Evolutionary conservation across 116 monocot species (phyloP).

Genomic region (Phalaenopsis hybrid): DNA sequence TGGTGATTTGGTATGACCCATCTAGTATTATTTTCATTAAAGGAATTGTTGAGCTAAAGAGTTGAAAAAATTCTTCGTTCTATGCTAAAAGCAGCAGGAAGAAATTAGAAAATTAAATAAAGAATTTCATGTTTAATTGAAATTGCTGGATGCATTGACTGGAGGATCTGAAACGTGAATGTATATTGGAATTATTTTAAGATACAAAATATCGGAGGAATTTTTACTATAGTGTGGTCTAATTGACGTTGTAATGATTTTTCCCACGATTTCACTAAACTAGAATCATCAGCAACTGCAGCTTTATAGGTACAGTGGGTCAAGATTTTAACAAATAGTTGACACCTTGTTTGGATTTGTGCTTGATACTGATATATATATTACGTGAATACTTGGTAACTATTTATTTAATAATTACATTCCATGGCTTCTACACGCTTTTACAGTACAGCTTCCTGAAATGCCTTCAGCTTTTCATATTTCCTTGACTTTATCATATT

Average conservation of each 20-base stretch:
- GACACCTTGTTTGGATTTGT: not conserved
- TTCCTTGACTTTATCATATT: not conserved
- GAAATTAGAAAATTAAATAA: not conserved
- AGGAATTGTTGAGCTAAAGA: not conserved
- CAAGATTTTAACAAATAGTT: not conserved
- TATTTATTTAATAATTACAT: not conserved
- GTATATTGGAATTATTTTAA: not conserved
- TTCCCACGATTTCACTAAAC: not conserved
- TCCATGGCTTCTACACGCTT: not conserved
- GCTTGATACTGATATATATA: not conserved
- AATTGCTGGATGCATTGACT: not conserved
- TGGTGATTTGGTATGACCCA: constrained; percentile 78
- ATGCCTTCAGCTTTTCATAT: not conserved
- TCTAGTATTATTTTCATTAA: not conserved
- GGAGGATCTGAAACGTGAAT: not conserved
- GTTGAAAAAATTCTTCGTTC: not conserved
- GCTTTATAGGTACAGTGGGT: not conserved
- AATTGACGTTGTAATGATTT: not conserved
- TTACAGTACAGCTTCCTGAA: not conserved
- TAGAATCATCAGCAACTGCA: not conserved
- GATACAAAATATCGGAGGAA: not conserved
- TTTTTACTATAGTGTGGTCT: not conserved
- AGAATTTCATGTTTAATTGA: not conserved
- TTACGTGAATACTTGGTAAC: constrained; percentile 8
- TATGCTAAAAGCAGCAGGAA: not conserved